Conservation (phyloP, 2,329 filamentous ascomycete species). For the Venturia nashicola region DNA sequence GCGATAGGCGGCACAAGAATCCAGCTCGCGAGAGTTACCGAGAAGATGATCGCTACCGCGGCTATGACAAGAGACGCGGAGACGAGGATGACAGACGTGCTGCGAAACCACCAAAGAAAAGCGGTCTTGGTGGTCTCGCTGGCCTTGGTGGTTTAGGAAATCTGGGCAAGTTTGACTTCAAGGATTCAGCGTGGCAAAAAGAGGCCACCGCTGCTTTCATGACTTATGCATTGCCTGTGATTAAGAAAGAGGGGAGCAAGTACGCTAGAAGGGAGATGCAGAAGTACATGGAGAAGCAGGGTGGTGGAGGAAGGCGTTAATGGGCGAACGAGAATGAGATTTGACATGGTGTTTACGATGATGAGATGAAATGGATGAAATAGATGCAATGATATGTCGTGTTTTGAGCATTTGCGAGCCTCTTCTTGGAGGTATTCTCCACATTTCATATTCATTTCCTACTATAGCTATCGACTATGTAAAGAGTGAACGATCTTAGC, state of each 20-base stretch:
- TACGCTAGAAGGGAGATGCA: conserved; percentile 9
- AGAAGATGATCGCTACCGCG: conserved; percentile 3
- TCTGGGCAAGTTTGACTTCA: neutral
- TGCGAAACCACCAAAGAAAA: neutral
- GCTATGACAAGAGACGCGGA: neutral
- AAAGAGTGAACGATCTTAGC: neutral
- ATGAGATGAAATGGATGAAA: neutral
- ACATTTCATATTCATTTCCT: neutral
- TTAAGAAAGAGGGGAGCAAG: conserved; percentile 10
- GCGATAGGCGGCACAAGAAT: neutral
- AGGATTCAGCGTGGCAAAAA: conserved; percentile 9
- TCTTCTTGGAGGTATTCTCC: neutral
- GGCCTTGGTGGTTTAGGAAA: neutral
- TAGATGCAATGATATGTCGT: too few species aligned
- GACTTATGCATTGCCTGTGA: conserved; percentile 10
- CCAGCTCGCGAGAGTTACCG: conserved; percentile 1
- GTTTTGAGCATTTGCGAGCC: too few species aligned
- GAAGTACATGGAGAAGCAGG: conserved; percentile 3
- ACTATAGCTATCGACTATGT: neutral
- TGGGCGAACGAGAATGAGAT: neutral
- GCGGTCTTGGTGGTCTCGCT: neutral
- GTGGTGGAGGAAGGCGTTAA: conserved; percentile 1
- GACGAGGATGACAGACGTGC: neutral
- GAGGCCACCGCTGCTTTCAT: conserved; percentile 5
- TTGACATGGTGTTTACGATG: neutral